Evolutionary conservation across 2,329 filamentous ascomycete genomes (phyloP).

Genomic region (Chaetomiaceae sp.): DNA sequence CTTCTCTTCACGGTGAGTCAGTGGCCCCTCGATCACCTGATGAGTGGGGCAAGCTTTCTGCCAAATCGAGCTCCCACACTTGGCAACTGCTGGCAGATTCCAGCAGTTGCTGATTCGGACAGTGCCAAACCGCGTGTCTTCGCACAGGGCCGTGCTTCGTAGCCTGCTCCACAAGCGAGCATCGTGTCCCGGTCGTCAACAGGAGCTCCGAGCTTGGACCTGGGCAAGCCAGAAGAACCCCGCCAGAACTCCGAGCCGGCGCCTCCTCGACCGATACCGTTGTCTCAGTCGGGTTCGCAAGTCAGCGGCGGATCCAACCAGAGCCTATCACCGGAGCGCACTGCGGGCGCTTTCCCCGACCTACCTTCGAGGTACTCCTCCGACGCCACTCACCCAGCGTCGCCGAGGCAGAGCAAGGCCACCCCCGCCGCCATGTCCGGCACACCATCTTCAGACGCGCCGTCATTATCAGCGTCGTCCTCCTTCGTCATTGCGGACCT

Average conservation of each 20-base stretch:
- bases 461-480: constrained; percentile 38
- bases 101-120: too few relatives aligned
- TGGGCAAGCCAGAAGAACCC: not conserved
- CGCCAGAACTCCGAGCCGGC: not conserved
- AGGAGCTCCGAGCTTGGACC: constrained; percentile 1
- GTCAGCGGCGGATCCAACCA: too few relatives aligned
- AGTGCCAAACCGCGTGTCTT: too few relatives aligned
- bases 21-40: constrained; percentile 22
- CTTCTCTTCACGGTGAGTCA: constrained; percentile 23
- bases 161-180: too few relatives aligned
- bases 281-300: too few relatives aligned
- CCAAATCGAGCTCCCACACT: not conserved
- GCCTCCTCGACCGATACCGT: too few relatives aligned
- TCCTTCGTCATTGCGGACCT: constrained; percentile 48
- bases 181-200: not conserved
- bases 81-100: too few relatives aligned
- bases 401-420: not conserved
- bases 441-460: constrained; percentile 11
- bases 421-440: not conserved
- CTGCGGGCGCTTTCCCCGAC: too few relatives aligned
- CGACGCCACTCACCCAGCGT: not conserved
- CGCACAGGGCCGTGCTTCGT: too few relatives aligned
- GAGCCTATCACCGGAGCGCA: not conserved
- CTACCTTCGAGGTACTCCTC: not conserved
- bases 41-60: constrained; percentile 8